Conservation (phyloP, 2,329 filamentous ascomycete species). For the Neonectria faginata region DNA sequence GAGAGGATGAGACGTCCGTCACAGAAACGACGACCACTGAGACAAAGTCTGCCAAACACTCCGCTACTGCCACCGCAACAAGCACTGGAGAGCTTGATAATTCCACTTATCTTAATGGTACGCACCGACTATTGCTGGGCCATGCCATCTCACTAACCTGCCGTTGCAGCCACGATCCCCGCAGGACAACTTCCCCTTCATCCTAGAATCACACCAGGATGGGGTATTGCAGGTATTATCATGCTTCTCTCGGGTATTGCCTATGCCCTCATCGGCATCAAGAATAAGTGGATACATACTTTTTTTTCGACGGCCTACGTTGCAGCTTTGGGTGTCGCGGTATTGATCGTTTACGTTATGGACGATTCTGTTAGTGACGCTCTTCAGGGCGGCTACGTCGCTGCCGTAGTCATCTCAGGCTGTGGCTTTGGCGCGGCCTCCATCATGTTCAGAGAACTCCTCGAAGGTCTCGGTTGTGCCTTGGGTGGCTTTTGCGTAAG, state of each 20-base stretch:
- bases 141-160: constrained; percentile 17
- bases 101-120: constrained; percentile 52
- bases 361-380: constrained; percentile 78
- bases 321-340: constrained; percentile 77
- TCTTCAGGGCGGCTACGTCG: constrained; percentile 87
- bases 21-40: constrained; percentile 31
- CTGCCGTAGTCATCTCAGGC: constrained; percentile 80
- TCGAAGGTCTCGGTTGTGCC: constrained; percentile 84
- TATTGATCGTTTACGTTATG: constrained; percentile 92
- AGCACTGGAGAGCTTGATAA: constrained; percentile 42
- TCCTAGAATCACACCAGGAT: constrained; percentile 82
- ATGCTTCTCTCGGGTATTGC: constrained; percentile 78
- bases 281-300: constrained; percentile 81
- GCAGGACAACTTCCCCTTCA: constrained; percentile 74
- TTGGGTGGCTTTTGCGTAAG: constrained; percentile 85
- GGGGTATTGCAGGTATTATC: constrained; percentile 81
- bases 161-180: constrained; percentile 57
- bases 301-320: constrained; percentile 85
- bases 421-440: constrained; percentile 78
- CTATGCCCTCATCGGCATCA: constrained; percentile 84
- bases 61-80: constrained; percentile 41
- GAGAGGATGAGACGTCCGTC: constrained; percentile 23
- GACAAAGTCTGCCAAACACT: constrained; percentile 27
- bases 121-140: constrained; percentile 11
- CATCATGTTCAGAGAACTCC: constrained; percentile 85